Evolutionary conservation across 2,329 filamentous ascomycete species (phyloP).

Genomic region (Fusarium hostae): DNA sequence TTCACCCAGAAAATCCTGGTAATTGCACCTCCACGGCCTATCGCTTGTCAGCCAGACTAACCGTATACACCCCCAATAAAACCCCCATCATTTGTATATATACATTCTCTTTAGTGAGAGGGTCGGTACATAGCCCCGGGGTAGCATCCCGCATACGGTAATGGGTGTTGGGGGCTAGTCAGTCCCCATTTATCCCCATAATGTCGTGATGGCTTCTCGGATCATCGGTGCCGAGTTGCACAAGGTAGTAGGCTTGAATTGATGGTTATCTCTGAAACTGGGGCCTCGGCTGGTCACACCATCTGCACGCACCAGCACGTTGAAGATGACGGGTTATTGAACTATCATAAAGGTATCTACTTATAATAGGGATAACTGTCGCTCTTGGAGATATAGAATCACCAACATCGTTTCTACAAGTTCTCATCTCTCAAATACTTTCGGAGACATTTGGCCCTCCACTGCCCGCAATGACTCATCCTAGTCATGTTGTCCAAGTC

Average conservation of each 20-base stretch:
- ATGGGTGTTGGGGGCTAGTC: not conserved
- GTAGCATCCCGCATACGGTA: not conserved
- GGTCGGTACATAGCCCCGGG: not conserved
- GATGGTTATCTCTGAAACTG: not conserved
- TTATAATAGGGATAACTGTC: not conserved
- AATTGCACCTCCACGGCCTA: not conserved
- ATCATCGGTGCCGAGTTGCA: not conserved
- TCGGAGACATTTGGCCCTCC: not conserved
- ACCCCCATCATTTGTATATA: not conserved
- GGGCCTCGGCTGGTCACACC: not conserved
- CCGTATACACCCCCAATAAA: not conserved
- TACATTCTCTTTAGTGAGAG: not conserved
- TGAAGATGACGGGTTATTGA: not conserved
- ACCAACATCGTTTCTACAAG: rapidly evolving
- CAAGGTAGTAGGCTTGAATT: not conserved
- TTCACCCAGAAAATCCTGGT: not conserved
- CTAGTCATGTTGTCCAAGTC: not conserved
- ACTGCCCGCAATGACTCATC: not conserved
- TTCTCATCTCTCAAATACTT: rapidly evolving
- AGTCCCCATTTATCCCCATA: constrained; percentile 1
- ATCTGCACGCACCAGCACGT: not conserved
- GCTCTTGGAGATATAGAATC: rapidly evolving
- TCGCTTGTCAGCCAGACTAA: not conserved
- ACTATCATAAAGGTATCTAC: not conserved
- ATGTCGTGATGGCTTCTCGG: not conserved